Base-by-base conservation (phyloP, 2,329 filamentous ascomycete genomes). In the Phaeosphaeria sp. region DNA sequence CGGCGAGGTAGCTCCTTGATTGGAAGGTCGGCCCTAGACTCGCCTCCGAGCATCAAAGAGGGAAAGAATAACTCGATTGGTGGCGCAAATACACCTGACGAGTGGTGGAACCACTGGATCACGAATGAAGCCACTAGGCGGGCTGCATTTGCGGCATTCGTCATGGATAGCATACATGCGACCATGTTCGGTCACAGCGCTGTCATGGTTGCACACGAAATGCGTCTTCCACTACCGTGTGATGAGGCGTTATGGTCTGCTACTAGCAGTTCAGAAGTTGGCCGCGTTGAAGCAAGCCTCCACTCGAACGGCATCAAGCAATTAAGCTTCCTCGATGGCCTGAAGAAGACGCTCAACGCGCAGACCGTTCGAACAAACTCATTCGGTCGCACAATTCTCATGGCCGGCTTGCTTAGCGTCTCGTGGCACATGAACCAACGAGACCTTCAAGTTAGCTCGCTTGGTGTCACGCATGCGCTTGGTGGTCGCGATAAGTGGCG, bases 121-220 rank as follows among this genome's bases (percentile, higher is more conserved):
- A 93, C 90, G 13, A 93, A 93, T 50, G 95, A 99, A 75, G 91
- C 94, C 1, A 98, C 93, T 0, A 85, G 92, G 27, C 87, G 95
- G 58, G 92, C 90, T 3, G 95, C 94, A 0, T 98, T 97, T 79
- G 93, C 91, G 0, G 95, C 95, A 0, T 98, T 98, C 72, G 88
- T 97, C 44, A 89, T 98, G 64, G 95, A 99, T 75, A 96, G 93
- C 4, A 96, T 93, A 1, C 95, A 99, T 76, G 93, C 93, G 1
- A 97, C 93, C 25, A 97, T 99, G 90, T 98, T 98, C 77, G 95
- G 94, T 0, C 95, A 98, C 77, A 95, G 93, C 2, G 94, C 92
- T 0, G 93, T 96, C 44, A 97, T 98, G 94, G 93, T 96, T 7
- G 93, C 93, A 2, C 93, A 98, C 70, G 95, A 98, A 77, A 92